A percentile compares a stretch with the other conserved stretches of the same genome.
These are phyloP conservation scores for Lumnitzera littorea DNA, from an alignment of 345 rosid genomes.

Conservation along the genomic window DNA sequence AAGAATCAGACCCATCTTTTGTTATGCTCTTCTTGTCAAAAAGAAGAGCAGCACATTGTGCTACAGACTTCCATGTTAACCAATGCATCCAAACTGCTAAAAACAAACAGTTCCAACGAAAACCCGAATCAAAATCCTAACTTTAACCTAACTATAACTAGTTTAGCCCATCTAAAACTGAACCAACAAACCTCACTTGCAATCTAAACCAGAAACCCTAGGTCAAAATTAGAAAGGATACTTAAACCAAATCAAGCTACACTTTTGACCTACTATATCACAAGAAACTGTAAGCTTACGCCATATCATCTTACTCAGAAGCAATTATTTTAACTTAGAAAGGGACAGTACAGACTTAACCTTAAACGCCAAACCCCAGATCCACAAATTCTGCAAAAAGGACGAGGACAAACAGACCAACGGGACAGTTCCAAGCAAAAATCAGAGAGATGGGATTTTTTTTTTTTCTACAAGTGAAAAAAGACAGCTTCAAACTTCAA, in stretches of 20 bases:
- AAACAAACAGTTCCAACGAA: neutral
- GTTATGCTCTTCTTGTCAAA: slow-evolving; percentile 81
- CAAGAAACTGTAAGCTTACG: neutral
- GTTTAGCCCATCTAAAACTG: slow-evolving; percentile 7
- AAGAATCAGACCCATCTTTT: slow-evolving; percentile 52
- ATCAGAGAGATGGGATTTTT: neutral
- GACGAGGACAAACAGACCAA: neutral
- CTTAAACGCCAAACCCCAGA: slow-evolving; percentile 5
- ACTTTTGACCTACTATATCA: too few relatives aligned
- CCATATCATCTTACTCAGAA: neutral
- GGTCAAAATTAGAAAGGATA: neutral
- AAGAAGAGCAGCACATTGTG: slow-evolving; percentile 91
- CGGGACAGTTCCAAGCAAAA: neutral
- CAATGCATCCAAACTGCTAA: slow-evolving; percentile 63
- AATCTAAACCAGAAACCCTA: slow-evolving; percentile 10
- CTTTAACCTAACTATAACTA: neutral
- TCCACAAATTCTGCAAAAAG: slow-evolving; percentile 10
- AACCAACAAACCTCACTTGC: neutral
- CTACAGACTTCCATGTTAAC: slow-evolving; percentile 96
- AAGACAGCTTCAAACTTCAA: too few relatives aligned
- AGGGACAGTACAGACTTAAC: neutral
- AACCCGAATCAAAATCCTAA: neutral
- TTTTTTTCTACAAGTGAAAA: too few relatives aligned
- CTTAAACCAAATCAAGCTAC: too few relatives aligned
- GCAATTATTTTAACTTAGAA: neutral